Percentiles rank a stretch among this genome's conserved stretches.
Conservation (phyloP, 2,329 filamentous ascomycete species). For the Claviceps monticola region DNA sequence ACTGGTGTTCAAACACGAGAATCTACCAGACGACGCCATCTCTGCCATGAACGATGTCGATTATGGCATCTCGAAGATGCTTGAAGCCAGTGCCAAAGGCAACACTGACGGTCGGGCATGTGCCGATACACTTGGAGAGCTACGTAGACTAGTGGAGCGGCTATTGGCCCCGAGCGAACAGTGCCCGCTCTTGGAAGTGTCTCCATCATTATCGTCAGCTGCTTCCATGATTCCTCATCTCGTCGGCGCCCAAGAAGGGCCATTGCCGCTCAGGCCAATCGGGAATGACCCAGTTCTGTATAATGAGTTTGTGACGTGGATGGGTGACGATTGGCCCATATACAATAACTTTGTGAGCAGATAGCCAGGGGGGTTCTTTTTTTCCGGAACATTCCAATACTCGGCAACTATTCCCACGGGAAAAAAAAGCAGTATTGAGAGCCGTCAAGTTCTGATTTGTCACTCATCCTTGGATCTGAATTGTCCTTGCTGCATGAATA, state of each 20-base stretch:
- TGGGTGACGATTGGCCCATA: constrained; percentile 22
- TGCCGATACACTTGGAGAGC: constrained; percentile 23
- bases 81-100: constrained; percentile 23
- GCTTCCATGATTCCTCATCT: constrained; percentile 11
- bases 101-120: constrained; percentile 26
- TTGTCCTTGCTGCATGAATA: too few species aligned
- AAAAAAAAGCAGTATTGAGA: too few species aligned
- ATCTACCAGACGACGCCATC: constrained; percentile 10
- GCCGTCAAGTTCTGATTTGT: too few species aligned
- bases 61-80: constrained; percentile 28
- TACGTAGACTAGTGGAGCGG: constrained; percentile 22
- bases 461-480: too few species aligned
- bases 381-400: too few species aligned
- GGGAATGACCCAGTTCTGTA: constrained; percentile 20
- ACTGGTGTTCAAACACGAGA: constrained; percentile 20
- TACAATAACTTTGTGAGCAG: constrained; percentile 7
- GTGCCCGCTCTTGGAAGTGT: constrained; percentile 8
- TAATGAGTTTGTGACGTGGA: constrained; percentile 23
- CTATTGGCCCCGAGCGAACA: constrained; percentile 14
- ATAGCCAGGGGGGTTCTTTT: too few species aligned
- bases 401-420: too few species aligned
- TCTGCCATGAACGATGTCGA: constrained; percentile 18
- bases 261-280: constrained; percentile 15
- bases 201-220: constrained; percentile 8
- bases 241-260: constrained; percentile 10